Evolutionary conservation across 2,329 filamentous ascomycete genomes (phyloP), one percentile per base, ranked within the genome.

Genomic region (Grosmannia clavigera): DNA sequence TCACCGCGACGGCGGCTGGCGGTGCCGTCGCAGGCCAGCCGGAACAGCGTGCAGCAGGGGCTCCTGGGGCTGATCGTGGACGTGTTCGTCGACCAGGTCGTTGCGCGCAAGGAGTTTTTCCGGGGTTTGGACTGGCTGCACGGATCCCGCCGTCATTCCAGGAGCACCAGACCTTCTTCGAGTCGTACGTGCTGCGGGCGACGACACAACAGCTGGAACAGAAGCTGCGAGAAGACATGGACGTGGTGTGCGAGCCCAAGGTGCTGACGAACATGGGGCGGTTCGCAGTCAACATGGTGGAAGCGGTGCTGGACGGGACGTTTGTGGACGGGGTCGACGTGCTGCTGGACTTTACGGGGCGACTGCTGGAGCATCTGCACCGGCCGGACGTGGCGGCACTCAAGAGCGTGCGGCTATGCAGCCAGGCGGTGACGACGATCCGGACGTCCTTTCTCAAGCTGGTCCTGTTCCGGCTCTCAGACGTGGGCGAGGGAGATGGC

Each of bases 281-380:
- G 14, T 87, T 96, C 64, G 84, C 86, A 38, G 76, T 82, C 3
- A 90, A 97, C 68, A 81, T 97, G 70, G 83, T 87, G 0, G 94
- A 99, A 70, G 89, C 90, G 6, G 86, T 96, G 14, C 96, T 94
- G 65, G 94, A 97, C 72, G 94, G 94, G 19, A 96, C 92, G 90
- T 97, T 97, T 68, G 82, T 96, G 64, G 87, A 94, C 65, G 92
- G 92, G 1, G 89, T 89, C 1, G 88, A 91, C 66, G 80, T 84
- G 4, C 81, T 94, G 66, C 80, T 97, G 38, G 92, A 97, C 67
- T 95, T 96, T 67, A 82, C 86, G 3, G 94, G 92, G 1, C 85
- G 86, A 58, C 74, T 96, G 7, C 73, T 99, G 7, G 94, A 99
- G 69, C 92, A 95, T 67, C 77, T 99, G 4, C 90, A 96, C 69